Evolutionary conservation across 768 basidiomycete genomes (phyloP).

Genomic region (Lactarius quietus): DNA sequence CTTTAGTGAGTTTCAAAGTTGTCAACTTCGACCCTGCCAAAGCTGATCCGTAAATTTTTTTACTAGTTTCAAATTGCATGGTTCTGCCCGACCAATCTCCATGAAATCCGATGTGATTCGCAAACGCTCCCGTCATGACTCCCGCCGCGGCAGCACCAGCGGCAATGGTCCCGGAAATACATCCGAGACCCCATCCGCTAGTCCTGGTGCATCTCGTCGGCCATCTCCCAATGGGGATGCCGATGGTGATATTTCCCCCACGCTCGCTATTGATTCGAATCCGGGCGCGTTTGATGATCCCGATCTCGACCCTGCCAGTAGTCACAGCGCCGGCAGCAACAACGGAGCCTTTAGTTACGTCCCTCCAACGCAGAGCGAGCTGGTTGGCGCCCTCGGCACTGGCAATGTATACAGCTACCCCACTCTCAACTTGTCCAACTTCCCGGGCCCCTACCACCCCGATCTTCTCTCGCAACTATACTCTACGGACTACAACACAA

Average conservation of each 20-base stretch:
- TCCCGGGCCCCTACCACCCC: conserved; percentile 72
- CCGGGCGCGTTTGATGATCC: conserved; percentile 12
- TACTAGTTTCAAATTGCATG: conserved; percentile 72
- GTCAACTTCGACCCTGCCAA: neutral
- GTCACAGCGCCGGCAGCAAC: conserved; percentile 39
- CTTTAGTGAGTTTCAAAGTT: conserved; percentile 52
- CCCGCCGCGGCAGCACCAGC: conserved; percentile 47
- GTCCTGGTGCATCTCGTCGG: conserved; percentile 70
- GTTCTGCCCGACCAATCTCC: conserved; percentile 79
- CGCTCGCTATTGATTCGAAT: conserved; percentile 63
- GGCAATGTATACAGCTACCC: conserved; percentile 32
- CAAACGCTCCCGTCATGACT: conserved; percentile 80
- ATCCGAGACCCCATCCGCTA: conserved; percentile 71
- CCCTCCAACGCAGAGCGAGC: conserved; percentile 45
- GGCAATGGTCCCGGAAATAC: conserved; percentile 33
- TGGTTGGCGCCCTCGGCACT: conserved; percentile 45
- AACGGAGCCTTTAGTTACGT: conserved; percentile 34
- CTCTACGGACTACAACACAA: conserved; percentile 52
- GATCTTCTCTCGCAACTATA: conserved; percentile 61
- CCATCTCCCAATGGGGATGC: conserved; percentile 57
- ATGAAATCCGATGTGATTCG: conserved; percentile 92
- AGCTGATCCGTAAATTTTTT: conserved; percentile 13
- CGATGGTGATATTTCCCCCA: conserved; percentile 48
- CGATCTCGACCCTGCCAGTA: conserved; percentile 38
- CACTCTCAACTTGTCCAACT: conserved; percentile 41